Conservation (phyloP, 371 early-diverging fungal species). For the Conidiobolus coronatus region DNA sequence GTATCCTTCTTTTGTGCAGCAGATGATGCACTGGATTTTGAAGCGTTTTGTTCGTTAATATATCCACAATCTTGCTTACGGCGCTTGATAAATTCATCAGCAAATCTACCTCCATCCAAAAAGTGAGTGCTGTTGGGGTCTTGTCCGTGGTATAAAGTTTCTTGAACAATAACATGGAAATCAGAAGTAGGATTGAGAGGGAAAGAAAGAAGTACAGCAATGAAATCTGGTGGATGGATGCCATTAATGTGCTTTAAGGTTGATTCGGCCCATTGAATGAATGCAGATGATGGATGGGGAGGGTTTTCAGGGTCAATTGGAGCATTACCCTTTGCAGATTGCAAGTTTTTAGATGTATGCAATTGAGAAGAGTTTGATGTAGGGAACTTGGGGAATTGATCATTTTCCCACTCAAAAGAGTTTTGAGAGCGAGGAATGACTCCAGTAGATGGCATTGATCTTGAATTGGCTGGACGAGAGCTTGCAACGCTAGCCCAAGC, state of each 20-base stretch:
- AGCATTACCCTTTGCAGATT: neutral
- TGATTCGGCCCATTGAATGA: constrained; percentile 48
- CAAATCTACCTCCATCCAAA: constrained; percentile 50
- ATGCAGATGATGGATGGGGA: constrained; percentile 36
- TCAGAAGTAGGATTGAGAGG: constrained; percentile 39
- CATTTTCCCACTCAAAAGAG: neutral
- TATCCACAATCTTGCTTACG: constrained; percentile 46
- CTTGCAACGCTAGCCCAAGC: constrained; percentile 10
- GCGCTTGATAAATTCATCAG: constrained; percentile 53
- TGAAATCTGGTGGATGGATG: constrained; percentile 25
- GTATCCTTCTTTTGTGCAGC: neutral
- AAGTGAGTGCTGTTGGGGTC: constrained; percentile 11
- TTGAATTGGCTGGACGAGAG: constrained; percentile 9
- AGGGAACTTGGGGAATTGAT: neutral
- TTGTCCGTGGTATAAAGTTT: constrained; percentile 49
- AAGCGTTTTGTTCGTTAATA: neutral
- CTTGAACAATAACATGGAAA: constrained; percentile 50
- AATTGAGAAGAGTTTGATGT: neutral
- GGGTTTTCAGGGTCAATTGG: constrained; percentile 14
- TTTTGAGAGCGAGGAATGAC: neutral
- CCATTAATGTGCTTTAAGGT: constrained; percentile 40
- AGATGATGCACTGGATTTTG: neutral
- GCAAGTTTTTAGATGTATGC: constrained; percentile 4
- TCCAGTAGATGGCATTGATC: neutral
- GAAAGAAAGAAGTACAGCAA: constrained; percentile 53